Evolutionary conservation across 2,329 filamentous ascomycete species (phyloP), one percentile per base, ranked within the genome.

Genomic region (Diaporthe vexans): DNA sequence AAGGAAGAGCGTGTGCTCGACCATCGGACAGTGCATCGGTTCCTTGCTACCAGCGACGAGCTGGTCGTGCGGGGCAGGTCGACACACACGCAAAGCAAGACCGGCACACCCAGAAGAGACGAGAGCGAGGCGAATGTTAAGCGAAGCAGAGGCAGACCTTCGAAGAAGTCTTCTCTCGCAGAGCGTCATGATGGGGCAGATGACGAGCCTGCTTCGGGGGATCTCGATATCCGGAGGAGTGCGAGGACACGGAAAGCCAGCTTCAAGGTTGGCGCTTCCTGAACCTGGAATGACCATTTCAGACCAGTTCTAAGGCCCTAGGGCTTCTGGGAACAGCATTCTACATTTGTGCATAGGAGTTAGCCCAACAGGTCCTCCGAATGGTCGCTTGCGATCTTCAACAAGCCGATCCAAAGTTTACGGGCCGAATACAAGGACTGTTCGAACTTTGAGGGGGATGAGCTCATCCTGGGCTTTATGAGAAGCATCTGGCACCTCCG

Each of bases 21-120:
- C 81, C 95, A 98, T 80, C 89, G 96, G n/a, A 92, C 89, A 0
- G 89, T 98, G 4, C 94, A 98, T 82, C 93, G 96, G 0, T 98
- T 98, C 79, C 84, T 98, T 8, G 89, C 91, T 33, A 87, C 91
- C 0, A 89, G 92, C 3, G 92, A 95, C 72, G 94, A 96, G 81
- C 86, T 86, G 56, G 86, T 81, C 75, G 86, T 87, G 0, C 83
- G 89, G 1, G 88, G 89, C 1, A 80, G 84, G 19, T 71, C 72
- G 21, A 48, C 71, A 8, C 71, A 71, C 17, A 69, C 72, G 29
- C 59, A 72, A 26, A 68, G 70, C 19, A 43, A 67, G 37, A 73
- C 72, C 37, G 59, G 52, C 11, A 74, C 69, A 21, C 72, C 65
- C 5, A 68, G 43, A 33, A 35, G 33, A 35, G 73, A 75, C 17